Percentiles rank a stretch among this genome's conserved stretches.
Evolutionary conservation across 441 rosid species (phyloP).

Genomic region (Brassica balearica): DNA sequence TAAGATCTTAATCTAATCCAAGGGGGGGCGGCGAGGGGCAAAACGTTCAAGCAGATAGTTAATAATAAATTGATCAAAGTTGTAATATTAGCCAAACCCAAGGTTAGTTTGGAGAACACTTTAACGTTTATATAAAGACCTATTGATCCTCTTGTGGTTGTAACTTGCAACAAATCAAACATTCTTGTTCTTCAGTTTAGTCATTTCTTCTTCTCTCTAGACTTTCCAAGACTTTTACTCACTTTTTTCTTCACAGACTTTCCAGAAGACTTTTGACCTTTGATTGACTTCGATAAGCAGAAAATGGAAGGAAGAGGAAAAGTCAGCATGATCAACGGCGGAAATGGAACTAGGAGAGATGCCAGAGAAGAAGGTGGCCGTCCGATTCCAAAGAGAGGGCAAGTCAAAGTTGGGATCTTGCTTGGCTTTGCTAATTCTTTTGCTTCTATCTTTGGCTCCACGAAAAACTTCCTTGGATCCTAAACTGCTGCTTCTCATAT

Average conservation of each 20-base stretch:
- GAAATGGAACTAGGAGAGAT: slow-evolving; percentile 39
- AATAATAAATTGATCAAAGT: slow-evolving; percentile 9
- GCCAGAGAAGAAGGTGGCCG: slow-evolving; percentile 44
- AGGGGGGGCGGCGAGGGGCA: slow-evolving; percentile 28
- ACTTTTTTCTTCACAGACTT: not conserved
- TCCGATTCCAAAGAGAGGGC: slow-evolving; percentile 70
- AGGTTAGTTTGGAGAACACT: not conserved
- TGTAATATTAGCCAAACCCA: slow-evolving; percentile 35
- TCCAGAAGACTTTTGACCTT: slow-evolving; percentile 12
- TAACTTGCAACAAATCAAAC: slow-evolving; percentile 35
- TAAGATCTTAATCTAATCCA: slow-evolving; percentile 4
- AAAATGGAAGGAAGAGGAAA: slow-evolving; percentile 36
- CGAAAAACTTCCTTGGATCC: slow-evolving; percentile 27
- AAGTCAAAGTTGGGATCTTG: slow-evolving; percentile 63
- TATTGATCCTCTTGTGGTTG: not conserved
- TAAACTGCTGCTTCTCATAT: slow-evolving; percentile 39
- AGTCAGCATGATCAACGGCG: slow-evolving; percentile 39
- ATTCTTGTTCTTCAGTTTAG: slow-evolving; percentile 19
- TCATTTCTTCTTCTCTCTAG: slow-evolving; percentile 10
- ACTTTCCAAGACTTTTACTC: slow-evolving; percentile 6
- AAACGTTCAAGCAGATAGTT: not conserved
- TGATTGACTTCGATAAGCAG: slow-evolving; percentile 17
- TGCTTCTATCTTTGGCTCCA: slow-evolving; percentile 56
- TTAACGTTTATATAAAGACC: slow-evolving; percentile 27
- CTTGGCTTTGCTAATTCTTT: slow-evolving; percentile 55